Evolutionary conservation across 1,139 yeast genomes (phyloP).

Genomic region (Yamadazyma diddensiae): DNA sequence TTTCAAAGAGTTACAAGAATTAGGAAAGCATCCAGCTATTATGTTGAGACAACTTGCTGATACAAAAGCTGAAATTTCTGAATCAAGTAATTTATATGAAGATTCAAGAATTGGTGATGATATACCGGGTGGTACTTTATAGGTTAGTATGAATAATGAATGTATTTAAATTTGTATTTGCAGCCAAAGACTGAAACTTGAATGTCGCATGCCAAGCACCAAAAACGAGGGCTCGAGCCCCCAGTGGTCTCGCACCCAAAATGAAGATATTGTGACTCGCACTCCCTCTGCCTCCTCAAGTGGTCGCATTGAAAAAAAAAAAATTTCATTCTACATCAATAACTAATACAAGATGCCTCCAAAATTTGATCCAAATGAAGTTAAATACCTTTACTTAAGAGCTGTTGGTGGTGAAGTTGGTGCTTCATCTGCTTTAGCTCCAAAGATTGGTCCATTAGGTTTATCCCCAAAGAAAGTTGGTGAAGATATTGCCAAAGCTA

Average conservation of each 20-base stretch:
- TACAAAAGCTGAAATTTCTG: slow-evolving; percentile 27
- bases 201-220: background rate
- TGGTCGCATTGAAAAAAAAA: slow-evolving; percentile 9
- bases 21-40: slow-evolving; percentile 87
- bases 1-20: slow-evolving; percentile 83
- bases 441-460: slow-evolving; percentile 99
- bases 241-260: background rate
- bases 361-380: slow-evolving; percentile 98
- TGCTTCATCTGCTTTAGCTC: slow-evolving; percentile 99
- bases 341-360: slow-evolving; percentile 66
- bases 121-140: slow-evolving; percentile 56
- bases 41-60: slow-evolving; percentile 83
- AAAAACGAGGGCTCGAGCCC: slow-evolving; percentile 5
- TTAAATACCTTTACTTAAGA: slow-evolving; percentile 97
- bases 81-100: slow-evolving; percentile 32
- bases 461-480: slow-evolving; percentile 99
- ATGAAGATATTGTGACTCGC: slow-evolving; percentile 1
- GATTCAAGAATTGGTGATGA: slow-evolving; percentile 46
- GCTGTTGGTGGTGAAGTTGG: slow-evolving; percentile 99
- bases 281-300: background rate
- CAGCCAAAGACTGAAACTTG: background rate
- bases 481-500: slow-evolving; percentile 99
- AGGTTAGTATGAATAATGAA: slow-evolving; percentile 1
- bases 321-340: slow-evolving; percentile 11
- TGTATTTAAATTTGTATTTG: background rate